A percentile compares a stretch with the other conserved stretches of the same genome.
These are phyloP conservation scores for Saturnispora hagleri DNA, from an alignment of 805 yeast species.

Conservation along the genomic window DNA sequence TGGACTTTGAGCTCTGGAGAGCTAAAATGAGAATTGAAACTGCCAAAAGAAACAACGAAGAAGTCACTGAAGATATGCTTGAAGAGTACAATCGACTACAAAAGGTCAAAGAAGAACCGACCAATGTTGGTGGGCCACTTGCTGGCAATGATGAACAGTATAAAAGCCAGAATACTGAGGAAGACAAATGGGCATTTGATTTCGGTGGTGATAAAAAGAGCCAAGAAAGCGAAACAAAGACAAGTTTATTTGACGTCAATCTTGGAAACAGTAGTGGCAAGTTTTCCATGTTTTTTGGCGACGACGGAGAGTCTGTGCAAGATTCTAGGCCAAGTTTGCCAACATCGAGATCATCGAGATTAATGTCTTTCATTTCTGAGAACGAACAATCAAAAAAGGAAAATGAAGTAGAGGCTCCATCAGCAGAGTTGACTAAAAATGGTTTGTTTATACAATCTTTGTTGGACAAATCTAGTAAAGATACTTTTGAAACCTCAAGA, in stretches of 20 bases:
- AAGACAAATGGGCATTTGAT: slow-evolving; percentile 10
- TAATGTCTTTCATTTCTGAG: slow-evolving; percentile 14
- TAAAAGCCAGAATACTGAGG: neutral
- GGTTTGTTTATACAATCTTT: slow-evolving; percentile 42
- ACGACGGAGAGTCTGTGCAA: slow-evolving; percentile 17
- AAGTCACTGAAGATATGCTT: slow-evolving; percentile 18
- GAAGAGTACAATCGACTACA: neutral
- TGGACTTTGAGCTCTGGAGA: slow-evolving; percentile 55
- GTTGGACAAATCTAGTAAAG: slow-evolving; percentile 27
- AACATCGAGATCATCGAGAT: slow-evolving; percentile 14
- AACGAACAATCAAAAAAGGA: neutral
- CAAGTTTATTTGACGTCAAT: slow-evolving; percentile 9
- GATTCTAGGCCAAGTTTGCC: slow-evolving; percentile 26
- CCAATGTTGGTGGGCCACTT: neutral
- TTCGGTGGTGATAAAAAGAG: slow-evolving; percentile 7
- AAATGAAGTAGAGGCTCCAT: neutral
- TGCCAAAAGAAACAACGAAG: slow-evolving; percentile 37
- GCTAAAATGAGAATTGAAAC: slow-evolving; percentile 43
- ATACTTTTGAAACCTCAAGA: neutral
- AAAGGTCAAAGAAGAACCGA: neutral
- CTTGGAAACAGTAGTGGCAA: slow-evolving; percentile 12
- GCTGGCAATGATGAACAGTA: neutral
- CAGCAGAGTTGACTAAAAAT: slow-evolving; percentile 12
- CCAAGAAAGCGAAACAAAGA: neutral
- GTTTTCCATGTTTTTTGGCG: slow-evolving; percentile 22